Conservation (phyloP, 352 stramenopile genomes). For the Pythium aristosporum region DNA sequence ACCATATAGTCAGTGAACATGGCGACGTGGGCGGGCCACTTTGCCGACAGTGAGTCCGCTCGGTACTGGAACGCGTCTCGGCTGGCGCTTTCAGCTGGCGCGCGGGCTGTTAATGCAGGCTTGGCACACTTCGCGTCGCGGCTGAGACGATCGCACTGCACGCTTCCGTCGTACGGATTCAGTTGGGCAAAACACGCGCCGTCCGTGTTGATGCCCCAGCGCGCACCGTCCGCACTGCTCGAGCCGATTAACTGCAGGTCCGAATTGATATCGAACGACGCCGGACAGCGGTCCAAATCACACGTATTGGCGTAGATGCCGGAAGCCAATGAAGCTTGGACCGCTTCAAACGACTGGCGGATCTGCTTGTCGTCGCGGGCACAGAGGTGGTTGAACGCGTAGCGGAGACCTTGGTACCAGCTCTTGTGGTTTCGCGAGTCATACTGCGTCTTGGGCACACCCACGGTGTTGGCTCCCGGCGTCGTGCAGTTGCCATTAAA, state of each 20-base stretch:
- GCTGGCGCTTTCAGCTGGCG: slow-evolving; percentile 1
- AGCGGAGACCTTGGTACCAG: slow-evolving; percentile 42
- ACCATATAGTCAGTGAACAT: slow-evolving; percentile 48
- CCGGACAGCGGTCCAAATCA: slow-evolving; percentile 38
- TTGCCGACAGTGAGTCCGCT: slow-evolving; percentile 68
- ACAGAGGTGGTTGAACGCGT: slow-evolving; percentile 38
- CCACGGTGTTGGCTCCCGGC: slow-evolving; percentile 23
- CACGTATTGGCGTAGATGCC: slow-evolving; percentile 52
- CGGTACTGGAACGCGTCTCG: slow-evolving; percentile 40
- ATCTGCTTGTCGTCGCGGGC: slow-evolving; percentile 12
- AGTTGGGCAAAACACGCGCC: slow-evolving; percentile 58
- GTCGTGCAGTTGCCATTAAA: slow-evolving; percentile 21
- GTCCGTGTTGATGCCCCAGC: slow-evolving; percentile 67
- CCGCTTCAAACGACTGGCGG: slow-evolving; percentile 26
- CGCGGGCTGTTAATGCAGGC: background rate
- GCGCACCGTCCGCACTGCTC: slow-evolving; percentile 22
- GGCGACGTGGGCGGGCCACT: slow-evolving; percentile 54
- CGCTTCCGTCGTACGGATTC: slow-evolving; percentile 52
- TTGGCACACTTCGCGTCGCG: slow-evolving; percentile 16
- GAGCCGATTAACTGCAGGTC: slow-evolving; percentile 38
- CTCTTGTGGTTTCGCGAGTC: slow-evolving; percentile 24
- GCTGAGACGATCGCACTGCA: slow-evolving; percentile 52
- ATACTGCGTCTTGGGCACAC: slow-evolving; percentile 28
- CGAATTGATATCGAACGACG: slow-evolving; percentile 41
- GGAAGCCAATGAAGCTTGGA: slow-evolving; percentile 32